Conservation (phyloP, 768 basidiomycete species). For the Lepiota venenata region DNA sequence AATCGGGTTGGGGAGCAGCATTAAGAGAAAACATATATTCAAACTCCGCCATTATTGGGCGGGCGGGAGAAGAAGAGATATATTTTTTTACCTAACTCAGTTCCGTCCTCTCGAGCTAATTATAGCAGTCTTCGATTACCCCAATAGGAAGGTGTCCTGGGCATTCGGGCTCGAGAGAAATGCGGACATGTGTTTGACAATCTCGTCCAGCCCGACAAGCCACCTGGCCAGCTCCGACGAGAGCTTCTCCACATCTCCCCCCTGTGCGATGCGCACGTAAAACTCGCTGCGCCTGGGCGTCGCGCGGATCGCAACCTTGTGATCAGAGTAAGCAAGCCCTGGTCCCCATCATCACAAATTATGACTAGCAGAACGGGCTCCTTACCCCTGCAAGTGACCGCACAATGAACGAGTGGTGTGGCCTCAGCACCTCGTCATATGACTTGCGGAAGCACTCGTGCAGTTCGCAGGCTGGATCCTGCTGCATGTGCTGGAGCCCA, state of each 20-base stretch:
- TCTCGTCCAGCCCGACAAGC: slow-evolving; percentile 53
- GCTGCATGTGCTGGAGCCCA: slow-evolving; percentile 64
- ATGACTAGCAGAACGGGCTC: too few relatives aligned
- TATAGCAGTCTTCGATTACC: slow-evolving; percentile 46
- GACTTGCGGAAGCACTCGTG: slow-evolving; percentile 68
- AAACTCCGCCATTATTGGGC: slow-evolving; percentile 11
- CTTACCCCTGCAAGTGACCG: slow-evolving; percentile 58
- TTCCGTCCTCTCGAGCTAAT: slow-evolving; percentile 27
- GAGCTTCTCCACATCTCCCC: slow-evolving; percentile 52
- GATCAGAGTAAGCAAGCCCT: not conserved
- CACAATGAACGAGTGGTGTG: slow-evolving; percentile 66
- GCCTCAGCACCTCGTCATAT: slow-evolving; percentile 64
- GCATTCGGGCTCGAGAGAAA: slow-evolving; percentile 36
- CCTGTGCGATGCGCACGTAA: slow-evolving; percentile 57
- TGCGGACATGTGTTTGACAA: slow-evolving; percentile 44
- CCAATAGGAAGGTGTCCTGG: slow-evolving; percentile 16
- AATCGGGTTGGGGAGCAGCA: slow-evolving; percentile 5
- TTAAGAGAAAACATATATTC: slow-evolving; percentile 11
- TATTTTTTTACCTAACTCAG: not conserved
- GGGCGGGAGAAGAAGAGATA: slow-evolving; percentile 6
- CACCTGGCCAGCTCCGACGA: slow-evolving; percentile 53
- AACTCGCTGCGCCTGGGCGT: slow-evolving; percentile 63
- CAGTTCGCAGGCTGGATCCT: slow-evolving; percentile 48
- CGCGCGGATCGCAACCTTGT: slow-evolving; percentile 53
- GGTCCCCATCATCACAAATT: too few relatives aligned